Percentiles rank a stretch among this genome's conserved stretches.
Conservation (phyloP, 164 flowering plant genomes). For the Brasenia schreberi region DNA sequence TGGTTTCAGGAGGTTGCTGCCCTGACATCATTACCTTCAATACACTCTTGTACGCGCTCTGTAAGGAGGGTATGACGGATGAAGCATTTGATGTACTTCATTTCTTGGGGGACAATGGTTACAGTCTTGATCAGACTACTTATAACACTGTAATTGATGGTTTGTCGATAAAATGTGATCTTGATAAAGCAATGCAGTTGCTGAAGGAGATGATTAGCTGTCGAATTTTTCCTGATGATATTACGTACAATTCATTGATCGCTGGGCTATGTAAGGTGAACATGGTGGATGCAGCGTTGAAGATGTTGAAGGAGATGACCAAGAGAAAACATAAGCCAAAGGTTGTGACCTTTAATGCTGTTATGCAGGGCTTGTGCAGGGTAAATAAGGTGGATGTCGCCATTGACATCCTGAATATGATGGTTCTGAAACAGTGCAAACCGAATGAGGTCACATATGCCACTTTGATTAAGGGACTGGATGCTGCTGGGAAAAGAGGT, state of each 20-base stretch:
- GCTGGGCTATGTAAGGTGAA: conserved; percentile 47
- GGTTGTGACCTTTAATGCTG: conserved; percentile 25
- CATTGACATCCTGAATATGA: conserved; percentile 32
- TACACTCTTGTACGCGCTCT: conserved; percentile 54
- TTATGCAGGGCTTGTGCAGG: conserved; percentile 51
- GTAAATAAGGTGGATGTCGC: conserved; percentile 46
- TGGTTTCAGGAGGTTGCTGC: conserved; percentile 34
- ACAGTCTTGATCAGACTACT: conserved; percentile 46
- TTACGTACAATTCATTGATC: conserved; percentile 48
- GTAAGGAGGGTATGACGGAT: conserved; percentile 51
- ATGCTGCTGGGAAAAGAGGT: conserved; percentile 43
- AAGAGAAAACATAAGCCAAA: conserved; percentile 24
- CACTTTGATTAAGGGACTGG: conserved; percentile 38
- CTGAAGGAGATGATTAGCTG: conserved; percentile 38
- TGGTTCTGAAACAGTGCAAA: conserved; percentile 34
- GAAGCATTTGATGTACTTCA: conserved; percentile 46
- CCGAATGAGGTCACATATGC: conserved; percentile 26
- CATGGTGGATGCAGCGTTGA: conserved; percentile 41
- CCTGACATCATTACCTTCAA: conserved; percentile 80
- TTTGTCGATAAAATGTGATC: conserved; percentile 36
- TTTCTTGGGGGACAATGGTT: conserved; percentile 18
- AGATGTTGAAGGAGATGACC: conserved; percentile 43
- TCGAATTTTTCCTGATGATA: conserved; percentile 52
- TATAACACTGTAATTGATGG: conserved; percentile 73
- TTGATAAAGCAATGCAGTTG: conserved; percentile 44